These are phyloP conservation scores for Parmales sp. DNA, from an alignment of 108 stramenopile species.

Conservation along the genomic window DNA sequence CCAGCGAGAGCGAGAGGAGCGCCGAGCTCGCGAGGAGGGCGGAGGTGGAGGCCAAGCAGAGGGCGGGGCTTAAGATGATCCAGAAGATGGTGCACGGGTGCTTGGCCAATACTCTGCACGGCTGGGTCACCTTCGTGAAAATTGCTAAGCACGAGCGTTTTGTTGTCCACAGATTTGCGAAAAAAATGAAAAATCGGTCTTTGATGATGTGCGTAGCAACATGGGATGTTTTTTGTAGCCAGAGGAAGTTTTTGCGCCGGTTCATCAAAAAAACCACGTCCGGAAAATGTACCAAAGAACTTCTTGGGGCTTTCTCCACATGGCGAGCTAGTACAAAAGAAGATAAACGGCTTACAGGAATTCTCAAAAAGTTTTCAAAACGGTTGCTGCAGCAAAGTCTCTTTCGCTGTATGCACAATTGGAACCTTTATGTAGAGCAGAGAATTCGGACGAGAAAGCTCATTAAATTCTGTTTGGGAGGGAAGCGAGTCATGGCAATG, in stretches of 20 bases:
- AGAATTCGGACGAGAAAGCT: not conserved
- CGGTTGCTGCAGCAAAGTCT: not conserved
- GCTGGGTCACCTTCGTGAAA: not conserved
- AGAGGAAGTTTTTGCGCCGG: not conserved
- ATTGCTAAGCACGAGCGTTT: not conserved
- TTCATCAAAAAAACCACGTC: not conserved
- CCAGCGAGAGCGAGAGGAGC: constrained; percentile 9
- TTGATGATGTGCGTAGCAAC: not conserved
- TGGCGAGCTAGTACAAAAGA: not conserved
- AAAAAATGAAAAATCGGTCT: not conserved
- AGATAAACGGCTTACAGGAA: not conserved
- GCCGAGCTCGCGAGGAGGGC: not conserved
- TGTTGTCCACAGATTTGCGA: not conserved
- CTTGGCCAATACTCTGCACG: not conserved
- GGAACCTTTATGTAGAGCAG: not conserved
- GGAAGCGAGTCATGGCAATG: not conserved
- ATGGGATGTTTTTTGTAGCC: not conserved
- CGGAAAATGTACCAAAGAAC: not conserved
- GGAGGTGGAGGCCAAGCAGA: not conserved
- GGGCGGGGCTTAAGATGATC: not conserved
- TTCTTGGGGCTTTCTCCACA: not conserved
- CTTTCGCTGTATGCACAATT: not conserved
- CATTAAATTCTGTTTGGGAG: not conserved
- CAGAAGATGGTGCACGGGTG: not conserved
- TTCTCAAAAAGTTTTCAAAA: not conserved